phyloP scores from a whole-genome alignment of 2,329 filamentous ascomycete species.

The Fusarium metavorans region DNA sequence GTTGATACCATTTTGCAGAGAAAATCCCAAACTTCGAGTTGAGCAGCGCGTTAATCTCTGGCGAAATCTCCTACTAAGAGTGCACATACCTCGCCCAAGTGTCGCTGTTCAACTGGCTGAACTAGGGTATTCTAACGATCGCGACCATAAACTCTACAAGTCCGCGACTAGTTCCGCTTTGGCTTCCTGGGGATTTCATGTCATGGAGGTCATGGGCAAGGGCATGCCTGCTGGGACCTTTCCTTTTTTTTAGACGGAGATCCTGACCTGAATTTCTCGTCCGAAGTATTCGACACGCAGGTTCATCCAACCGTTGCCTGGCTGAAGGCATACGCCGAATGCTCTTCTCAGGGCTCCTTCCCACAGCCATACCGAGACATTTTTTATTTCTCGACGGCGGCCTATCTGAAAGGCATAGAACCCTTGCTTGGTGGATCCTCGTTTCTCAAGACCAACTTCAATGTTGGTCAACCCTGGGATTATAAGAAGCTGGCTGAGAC shows the following conservation, averaged over 20 bases:
- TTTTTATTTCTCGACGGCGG: background rate
- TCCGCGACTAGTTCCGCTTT: background rate
- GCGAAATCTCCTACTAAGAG: background rate
- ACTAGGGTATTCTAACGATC: fast-evolving
- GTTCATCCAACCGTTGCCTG: background rate
- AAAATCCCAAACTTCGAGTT: slow-evolving; percentile 14
- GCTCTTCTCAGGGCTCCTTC: background rate
- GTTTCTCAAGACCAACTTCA: slow-evolving; percentile 14
- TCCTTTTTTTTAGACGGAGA: slow-evolving; percentile 4
- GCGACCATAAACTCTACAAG: background rate
- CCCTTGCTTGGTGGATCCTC: background rate
- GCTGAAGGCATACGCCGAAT: background rate
- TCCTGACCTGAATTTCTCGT: background rate
- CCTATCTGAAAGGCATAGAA: background rate
- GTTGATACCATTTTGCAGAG: slow-evolving; percentile 16
- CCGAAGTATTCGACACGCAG: background rate
- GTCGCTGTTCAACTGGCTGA: background rate
- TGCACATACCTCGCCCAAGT: fast-evolving
- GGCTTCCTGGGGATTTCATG: background rate
- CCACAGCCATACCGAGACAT: background rate
- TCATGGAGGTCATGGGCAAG: background rate
- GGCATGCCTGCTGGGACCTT: slow-evolving; percentile 4
- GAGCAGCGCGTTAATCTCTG: slow-evolving; percentile 18
- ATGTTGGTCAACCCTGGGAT: background rate
- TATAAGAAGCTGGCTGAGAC: background rate